These are phyloP conservation scores for Eimeria tenella DNA, from an alignment of 169 alveolate genomes.

Conservation along the genomic window DNA sequence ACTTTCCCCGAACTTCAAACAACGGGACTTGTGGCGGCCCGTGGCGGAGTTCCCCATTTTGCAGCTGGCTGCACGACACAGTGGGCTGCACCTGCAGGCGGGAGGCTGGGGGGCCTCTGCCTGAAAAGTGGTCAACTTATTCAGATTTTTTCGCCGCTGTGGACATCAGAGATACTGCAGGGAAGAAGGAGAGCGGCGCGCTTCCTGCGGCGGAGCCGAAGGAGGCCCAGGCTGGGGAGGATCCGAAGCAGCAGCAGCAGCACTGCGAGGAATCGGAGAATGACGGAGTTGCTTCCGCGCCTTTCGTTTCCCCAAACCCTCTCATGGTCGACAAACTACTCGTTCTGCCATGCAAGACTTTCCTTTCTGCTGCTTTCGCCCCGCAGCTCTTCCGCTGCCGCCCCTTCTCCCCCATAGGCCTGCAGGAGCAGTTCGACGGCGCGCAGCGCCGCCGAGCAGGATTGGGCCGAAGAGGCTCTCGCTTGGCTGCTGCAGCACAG, in stretches of 20 bases:
- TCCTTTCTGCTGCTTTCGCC: slow-evolving; percentile 19
- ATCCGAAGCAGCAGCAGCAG: slow-evolving; percentile 24
- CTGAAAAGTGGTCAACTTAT: slow-evolving; percentile 37
- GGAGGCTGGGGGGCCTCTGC: slow-evolving; percentile 68
- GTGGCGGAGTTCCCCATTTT: slow-evolving; percentile 41
- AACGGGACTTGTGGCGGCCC: slow-evolving; percentile 45
- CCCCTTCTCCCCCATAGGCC: slow-evolving; percentile 48
- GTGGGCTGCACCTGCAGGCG: slow-evolving; percentile 66
- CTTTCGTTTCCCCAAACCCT: slow-evolving; percentile 33
- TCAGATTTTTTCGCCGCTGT: slow-evolving; percentile 47
- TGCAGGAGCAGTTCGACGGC: slow-evolving; percentile 54
- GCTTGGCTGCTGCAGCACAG: slow-evolving; percentile 9
- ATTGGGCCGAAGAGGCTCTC: not conserved
- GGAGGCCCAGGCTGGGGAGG: not conserved
- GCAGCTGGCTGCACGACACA: slow-evolving; percentile 61
- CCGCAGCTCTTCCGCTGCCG: slow-evolving; percentile 63
- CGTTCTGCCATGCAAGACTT: slow-evolving; percentile 62
- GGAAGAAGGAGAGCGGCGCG: slow-evolving; percentile 12
- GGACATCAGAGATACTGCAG: slow-evolving; percentile 22
- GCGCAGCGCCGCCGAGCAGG: slow-evolving; percentile 50
- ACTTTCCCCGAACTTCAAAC: slow-evolving; percentile 11
- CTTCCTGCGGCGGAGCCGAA: not conserved
- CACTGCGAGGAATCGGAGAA: slow-evolving; percentile 24
- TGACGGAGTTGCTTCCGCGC: not conserved
- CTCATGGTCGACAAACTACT: slow-evolving; percentile 31